Evolutionary conservation across 176 grass and related monocot genomes (phyloP).

Genomic region (Eremochloa ophiuroides): DNA sequence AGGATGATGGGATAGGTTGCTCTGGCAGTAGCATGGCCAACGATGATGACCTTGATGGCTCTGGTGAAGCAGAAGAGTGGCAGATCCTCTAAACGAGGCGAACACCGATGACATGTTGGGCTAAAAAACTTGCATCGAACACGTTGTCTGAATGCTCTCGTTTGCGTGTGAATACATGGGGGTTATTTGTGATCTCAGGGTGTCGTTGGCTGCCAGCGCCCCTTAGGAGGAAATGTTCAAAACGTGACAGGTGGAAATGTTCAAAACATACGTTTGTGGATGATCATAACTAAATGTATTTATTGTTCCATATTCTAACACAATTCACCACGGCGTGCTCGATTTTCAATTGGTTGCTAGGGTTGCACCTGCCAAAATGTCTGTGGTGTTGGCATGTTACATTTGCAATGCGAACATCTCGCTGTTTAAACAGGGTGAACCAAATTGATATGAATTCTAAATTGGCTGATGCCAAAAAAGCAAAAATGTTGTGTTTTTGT

Average conservation of each 20-base stretch:
- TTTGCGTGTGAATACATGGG: slow-evolving; percentile 5
- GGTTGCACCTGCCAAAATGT: not conserved
- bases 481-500: not conserved
- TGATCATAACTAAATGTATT: slow-evolving; percentile 22
- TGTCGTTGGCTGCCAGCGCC: not conserved
- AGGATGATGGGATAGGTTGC: slow-evolving; percentile 27
- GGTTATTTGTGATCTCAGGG: slow-evolving; percentile 16
- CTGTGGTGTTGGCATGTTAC: not conserved
- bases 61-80: slow-evolving; percentile 64
- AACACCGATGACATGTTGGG: not conserved
- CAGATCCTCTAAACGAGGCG: slow-evolving; percentile 55
- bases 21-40: slow-evolving; percentile 24
- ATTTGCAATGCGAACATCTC: not conserved
- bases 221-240: not conserved
- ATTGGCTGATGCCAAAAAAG: not conserved
- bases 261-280: slow-evolving; percentile 11
- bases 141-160: not conserved
- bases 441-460: not conserved
- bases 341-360: not conserved
- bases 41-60: slow-evolving; percentile 46
- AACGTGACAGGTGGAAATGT: slow-evolving; percentile 22
- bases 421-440: not conserved
- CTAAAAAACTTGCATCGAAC: not conserved
- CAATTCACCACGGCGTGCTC: not conserved
- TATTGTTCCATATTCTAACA: not conserved